Percentiles rank a stretch among this genome's conserved stretches.
These are phyloP conservation scores for Lagenaria siceraria DNA, from an alignment of 306 rosid species.

Conservation along the genomic window DNA sequence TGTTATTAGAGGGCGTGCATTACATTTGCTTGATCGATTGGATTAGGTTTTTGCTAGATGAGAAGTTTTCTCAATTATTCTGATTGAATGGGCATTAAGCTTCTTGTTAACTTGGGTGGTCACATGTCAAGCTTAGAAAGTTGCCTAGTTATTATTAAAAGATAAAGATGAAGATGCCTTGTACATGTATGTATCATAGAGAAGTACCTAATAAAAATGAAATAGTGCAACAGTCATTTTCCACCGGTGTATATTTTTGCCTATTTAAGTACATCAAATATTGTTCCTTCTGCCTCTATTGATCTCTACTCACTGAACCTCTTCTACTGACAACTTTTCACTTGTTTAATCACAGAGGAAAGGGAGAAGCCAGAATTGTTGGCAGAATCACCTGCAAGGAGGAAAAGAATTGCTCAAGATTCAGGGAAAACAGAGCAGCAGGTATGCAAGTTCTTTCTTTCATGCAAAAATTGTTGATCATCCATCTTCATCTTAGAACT, in stretches of 20 bases:
- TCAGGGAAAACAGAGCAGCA: constrained; percentile 99
- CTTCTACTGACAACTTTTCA: background rate
- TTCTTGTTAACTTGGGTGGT: background rate
- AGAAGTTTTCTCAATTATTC: background rate
- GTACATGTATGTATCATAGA: background rate
- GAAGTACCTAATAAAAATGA: background rate
- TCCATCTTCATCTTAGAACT: background rate
- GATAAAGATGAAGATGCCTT: background rate
- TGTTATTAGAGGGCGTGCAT: background rate
- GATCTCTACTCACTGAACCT: background rate
- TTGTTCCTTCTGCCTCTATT: background rate
- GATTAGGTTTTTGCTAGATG: background rate
- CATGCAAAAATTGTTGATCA: background rate
- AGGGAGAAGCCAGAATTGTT: constrained; percentile 87
- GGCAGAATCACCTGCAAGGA: constrained; percentile 78
- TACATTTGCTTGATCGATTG: background rate
- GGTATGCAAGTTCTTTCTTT: constrained; percentile 19
- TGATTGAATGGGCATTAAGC: background rate
- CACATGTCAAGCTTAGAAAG: background rate
- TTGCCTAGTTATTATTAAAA: background rate
- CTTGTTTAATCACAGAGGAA: constrained; percentile 62
- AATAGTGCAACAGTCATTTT: background rate
- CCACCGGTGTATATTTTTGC: background rate
- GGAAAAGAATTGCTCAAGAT: constrained; percentile 78
- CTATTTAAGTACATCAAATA: background rate